Base-by-base conservation (phyloP, 768 basidiomycete genomes). In the Suillus spraguei region DNA sequence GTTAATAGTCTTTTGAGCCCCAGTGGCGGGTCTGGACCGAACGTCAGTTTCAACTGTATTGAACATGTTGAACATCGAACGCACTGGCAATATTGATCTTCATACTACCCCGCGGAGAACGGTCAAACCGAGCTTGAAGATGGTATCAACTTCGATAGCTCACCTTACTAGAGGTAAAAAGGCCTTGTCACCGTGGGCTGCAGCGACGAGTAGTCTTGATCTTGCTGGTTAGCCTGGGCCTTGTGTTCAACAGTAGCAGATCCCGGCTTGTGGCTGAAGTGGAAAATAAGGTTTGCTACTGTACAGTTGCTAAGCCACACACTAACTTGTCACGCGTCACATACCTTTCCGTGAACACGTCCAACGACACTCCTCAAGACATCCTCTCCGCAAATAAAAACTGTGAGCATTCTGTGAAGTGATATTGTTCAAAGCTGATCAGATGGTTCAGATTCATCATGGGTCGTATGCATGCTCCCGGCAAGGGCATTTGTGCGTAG, bases 381-480 rank as follows among this genome's bases (percentile, higher is more conserved):
- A 68, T 68, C 66, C 39, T 66, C 47, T 33, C 10, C 63, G 46
- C 42, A 59, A 49, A 63, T 67, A 73, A 81, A 69, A 79, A 67
- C 60, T 73, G 82, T 83, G 55, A 58, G 80, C 72, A 1, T 71
- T 64, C 73, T 64, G 60, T 65, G 55, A 66, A 44, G 52, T 58
- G 55, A 38, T 33, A n/a, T 59, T 67, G 53, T 54, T 53, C 61
- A 50, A 38, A 71, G 54, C 71, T 70, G 53, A 70, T 60, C 4
- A 13, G 11, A 60, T 50, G 14, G 17, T 59, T 8, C 35, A 84
- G 78, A 81, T 73, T 65, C 77, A 81, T 71, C 82, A 94, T 94
- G 92, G 92, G 91, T 92, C 94, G 95, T 77, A 95, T 97, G 94
- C 97, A 99, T 88, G 95, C 95, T 88, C 95, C 95, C 81, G 95